Evolutionary conservation across 306 rosid genomes (phyloP).

Genomic region (Gastrolobium villosum): DNA sequence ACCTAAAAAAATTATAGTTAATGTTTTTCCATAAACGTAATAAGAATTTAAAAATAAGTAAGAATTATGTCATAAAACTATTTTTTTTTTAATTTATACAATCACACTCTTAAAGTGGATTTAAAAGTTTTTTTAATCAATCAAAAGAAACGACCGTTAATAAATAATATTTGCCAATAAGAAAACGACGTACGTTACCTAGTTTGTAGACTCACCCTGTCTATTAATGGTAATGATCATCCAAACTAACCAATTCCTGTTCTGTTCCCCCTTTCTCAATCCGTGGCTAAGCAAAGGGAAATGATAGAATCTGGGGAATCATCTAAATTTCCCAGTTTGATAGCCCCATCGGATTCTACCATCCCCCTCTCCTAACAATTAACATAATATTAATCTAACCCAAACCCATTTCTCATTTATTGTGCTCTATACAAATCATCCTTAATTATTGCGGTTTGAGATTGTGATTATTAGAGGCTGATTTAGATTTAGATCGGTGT

Average conservation of each 20-base stretch:
- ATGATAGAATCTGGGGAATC: constrained; percentile 11
- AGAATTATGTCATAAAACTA: no score
- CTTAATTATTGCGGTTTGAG: background rate
- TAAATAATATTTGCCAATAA: background rate
- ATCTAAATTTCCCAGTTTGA: background rate
- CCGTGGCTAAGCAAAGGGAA: background rate
- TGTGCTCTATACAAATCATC: background rate
- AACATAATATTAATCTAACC: background rate
- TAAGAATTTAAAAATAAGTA: no score
- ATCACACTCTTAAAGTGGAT: no score
- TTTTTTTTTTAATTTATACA: no score
- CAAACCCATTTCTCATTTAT: background rate
- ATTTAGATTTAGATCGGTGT: background rate
- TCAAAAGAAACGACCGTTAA: background rate
- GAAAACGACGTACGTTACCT: constrained; percentile 2
- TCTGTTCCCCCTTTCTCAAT: background rate
- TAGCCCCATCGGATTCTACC: background rate
- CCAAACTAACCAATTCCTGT: background rate
- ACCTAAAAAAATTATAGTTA: no score
- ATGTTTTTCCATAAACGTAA: no score
- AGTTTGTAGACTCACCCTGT: background rate
- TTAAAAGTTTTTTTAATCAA: no score
- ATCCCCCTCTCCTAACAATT: background rate
- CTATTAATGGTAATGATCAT: constrained; percentile 20
- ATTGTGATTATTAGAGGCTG: background rate